phyloP scores from a whole-genome alignment of 1,284 basidiomycete genomes.

The Athelia psychrophila region DNA sequence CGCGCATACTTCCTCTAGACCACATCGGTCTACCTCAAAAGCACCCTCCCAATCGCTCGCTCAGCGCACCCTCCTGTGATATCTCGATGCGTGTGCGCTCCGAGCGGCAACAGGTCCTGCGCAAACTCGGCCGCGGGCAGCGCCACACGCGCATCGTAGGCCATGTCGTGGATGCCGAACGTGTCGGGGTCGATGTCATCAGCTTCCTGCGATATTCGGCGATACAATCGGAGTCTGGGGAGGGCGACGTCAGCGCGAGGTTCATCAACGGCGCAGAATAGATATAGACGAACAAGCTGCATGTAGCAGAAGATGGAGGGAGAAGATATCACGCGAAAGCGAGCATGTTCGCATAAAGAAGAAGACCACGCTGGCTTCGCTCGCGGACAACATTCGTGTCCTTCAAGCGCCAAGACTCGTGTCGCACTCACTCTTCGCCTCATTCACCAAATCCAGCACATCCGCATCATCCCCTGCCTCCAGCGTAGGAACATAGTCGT shows the following conservation, averaged over 20 bases:
- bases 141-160: slow-evolving; percentile 93
- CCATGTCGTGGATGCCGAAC: slow-evolving; percentile 97
- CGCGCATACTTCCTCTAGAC: too few species aligned
- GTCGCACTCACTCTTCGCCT: slow-evolving; percentile 77
- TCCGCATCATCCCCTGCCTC: slow-evolving; percentile 94
- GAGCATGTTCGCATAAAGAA: too few species aligned
- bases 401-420: too few species aligned
- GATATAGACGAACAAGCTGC: not conserved
- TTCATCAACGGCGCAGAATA: not conserved
- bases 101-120: slow-evolving; percentile 92
- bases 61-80: slow-evolving; percentile 93
- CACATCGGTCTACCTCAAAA: too few species aligned
- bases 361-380: too few species aligned
- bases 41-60: too few species aligned
- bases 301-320: too few species aligned
- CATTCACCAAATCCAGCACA: slow-evolving; percentile 86
- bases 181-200: slow-evolving; percentile 98
- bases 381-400: too few species aligned
- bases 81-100: slow-evolving; percentile 96
- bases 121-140: slow-evolving; percentile 88
- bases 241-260: too few species aligned
- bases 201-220: slow-evolving; percentile 99
- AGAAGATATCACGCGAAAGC: too few species aligned
- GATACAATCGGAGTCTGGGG: slow-evolving; percentile 93
- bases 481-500: slow-evolving; percentile 91